A percentile compares a stretch with the other conserved stretches of the same genome.
Conservation (phyloP, 306 rosid species). For the Cucurbita argyrosperma region DNA sequence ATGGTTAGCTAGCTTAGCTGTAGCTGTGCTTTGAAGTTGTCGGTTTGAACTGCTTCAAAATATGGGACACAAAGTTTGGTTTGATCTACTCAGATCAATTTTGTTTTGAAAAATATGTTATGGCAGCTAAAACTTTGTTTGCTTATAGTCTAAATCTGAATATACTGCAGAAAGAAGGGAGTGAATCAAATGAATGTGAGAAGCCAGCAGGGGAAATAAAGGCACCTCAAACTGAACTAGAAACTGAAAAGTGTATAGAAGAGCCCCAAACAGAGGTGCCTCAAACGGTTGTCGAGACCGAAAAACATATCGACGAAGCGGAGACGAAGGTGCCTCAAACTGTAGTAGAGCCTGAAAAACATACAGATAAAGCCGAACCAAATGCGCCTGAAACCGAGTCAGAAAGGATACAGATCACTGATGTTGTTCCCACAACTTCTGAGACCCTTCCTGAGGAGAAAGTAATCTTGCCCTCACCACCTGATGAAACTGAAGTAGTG, state of each 20-base stretch:
- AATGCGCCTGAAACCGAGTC: background rate
- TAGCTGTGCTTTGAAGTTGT: background rate
- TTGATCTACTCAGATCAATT: background rate
- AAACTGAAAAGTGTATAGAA: background rate
- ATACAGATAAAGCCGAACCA: background rate
- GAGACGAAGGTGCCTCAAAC: background rate
- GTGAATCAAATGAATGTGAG: background rate
- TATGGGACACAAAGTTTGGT: background rate
- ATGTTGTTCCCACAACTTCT: background rate
- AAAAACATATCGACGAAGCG: background rate
- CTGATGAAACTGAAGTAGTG: background rate
- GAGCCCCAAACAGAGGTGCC: background rate
- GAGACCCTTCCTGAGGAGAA: background rate
- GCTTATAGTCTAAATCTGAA: background rate
- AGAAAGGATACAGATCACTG: background rate
- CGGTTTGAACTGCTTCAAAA: background rate
- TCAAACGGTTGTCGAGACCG: background rate
- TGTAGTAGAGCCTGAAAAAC: background rate
- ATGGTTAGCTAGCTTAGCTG: background rate
- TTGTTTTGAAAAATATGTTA: background rate
- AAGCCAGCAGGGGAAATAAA: background rate
- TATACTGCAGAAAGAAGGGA: conserved; percentile 4
- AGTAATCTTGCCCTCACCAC: background rate
- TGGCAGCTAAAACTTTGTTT: background rate
- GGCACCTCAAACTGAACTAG: background rate